phyloP scores from a whole-genome alignment of 441 rosid genomes.

The Arabidopsis hybrid region DNA sequence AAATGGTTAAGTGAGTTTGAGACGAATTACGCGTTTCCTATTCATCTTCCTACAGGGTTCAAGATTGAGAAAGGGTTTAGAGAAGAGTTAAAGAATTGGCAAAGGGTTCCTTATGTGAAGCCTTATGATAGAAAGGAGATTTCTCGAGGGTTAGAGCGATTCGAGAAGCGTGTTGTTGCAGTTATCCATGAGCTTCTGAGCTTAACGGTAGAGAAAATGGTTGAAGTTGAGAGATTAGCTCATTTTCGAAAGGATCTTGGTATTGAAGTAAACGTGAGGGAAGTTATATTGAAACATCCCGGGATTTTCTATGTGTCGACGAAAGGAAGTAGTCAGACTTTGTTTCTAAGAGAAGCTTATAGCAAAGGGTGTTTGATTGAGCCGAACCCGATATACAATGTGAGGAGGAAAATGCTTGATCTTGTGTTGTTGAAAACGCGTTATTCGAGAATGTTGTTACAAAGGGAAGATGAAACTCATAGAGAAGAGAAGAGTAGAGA shows the following conservation, averaged over 20 bases:
- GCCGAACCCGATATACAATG: constrained; percentile 60
- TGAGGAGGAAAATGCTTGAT: constrained; percentile 72
- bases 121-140: constrained; percentile 68
- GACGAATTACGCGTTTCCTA: constrained; percentile 67
- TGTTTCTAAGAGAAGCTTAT: constrained; percentile 84
- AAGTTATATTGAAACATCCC: constrained; percentile 74
- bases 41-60: constrained; percentile 79
- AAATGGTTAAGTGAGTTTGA: constrained; percentile 91
- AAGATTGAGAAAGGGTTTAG: constrained; percentile 63
- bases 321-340: constrained; percentile 61
- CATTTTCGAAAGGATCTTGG: constrained; percentile 82
- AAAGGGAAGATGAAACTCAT: constrained; percentile 36
- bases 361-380: constrained; percentile 64
- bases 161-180: constrained; percentile 71
- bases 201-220: constrained; percentile 79
- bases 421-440: constrained; percentile 60
- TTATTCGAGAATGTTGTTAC: constrained; percentile 47
- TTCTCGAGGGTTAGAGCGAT: constrained; percentile 59
- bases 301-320: constrained; percentile 87
- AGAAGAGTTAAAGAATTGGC: constrained; percentile 69
- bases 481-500: constrained; percentile 28
- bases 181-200: constrained; percentile 80
- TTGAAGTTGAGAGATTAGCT: constrained; percentile 75
- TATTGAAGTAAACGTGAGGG: constrained; percentile 70
- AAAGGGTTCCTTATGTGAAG: constrained; percentile 72